Base-by-base conservation (phyloP, 805 yeast genomes). In the Lachancea kluyveri region DNA sequence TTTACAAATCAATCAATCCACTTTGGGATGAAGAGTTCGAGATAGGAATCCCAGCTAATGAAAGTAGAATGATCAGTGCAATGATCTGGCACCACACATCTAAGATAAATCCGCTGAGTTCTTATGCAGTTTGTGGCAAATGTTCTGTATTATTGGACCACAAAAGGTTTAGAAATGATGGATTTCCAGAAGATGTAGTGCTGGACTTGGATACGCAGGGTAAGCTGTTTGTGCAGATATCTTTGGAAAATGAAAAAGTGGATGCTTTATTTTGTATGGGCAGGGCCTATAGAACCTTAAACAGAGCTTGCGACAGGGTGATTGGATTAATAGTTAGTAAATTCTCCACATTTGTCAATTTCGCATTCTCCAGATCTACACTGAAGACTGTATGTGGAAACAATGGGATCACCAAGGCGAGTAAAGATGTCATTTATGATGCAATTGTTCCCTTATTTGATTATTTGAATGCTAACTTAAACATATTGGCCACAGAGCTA, bases 11-110 rank as follows among this genome's bases (percentile, higher is more conserved):
- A 4, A 59, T 70, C 20, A 75, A 77, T 45, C 96, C 96, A 0
- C 72, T 70, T 10, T 90, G 94, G 94, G 83, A 84, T 46, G 95
- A 88, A 60, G 83, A 81, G 35, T 84, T 86, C 52, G 95, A 86
- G 52, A 37, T 60, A 17, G 59, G 50, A 19, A 47, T 65, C 3
- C 55, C 58, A 0, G 65, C 68, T 0, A 57, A 64, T 14, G 55
- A 68, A 2, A 50, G 70, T 2, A 59, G 68, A 21, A 64, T 73
- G 17, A 42, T 81, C 2, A 68, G 75, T 2, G 70, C 75, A 2
- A 77, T 79, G 2, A 71, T 83, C 1, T 84, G 94, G 94, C 79
- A 79, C 46, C 79, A 74, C 24, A 59, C 67, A 6, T 46, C 64
- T 1, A 45, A 35, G 17, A 30, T 52, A 7, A 42, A 36, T 7